Base-by-base conservation (phyloP, 176 grass and related monocot genomes). In the Avena atlantica region DNA sequence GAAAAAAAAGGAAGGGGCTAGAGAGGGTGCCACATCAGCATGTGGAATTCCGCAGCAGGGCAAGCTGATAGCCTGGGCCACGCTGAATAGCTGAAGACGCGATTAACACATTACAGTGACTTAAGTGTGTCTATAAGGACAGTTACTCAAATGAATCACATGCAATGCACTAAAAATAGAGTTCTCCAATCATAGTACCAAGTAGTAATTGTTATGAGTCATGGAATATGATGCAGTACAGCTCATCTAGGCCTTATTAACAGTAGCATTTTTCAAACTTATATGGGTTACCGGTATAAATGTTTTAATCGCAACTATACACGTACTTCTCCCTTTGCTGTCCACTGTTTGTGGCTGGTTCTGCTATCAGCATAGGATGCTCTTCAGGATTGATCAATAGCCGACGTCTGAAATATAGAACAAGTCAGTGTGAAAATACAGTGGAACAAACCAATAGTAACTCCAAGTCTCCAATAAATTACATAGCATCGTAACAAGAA, bases 331-430 rank as follows among this genome's bases (percentile, higher is more conserved):
- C 97, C 86, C 97, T 91, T 94, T 99, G 97, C 0, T 92, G 90
- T 19, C 85, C 88, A 64, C 87, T 93, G 71, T 96, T 99, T 62
- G 61, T 90, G 75, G 97, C 94, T 86, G 97, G 87, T 78, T 99
- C 97, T n/a, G 97, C 92, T 75, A 99, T 90, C 34, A 99, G 93
- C 91, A 99, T 96, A 58, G 97, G 97, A 91, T 99, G 97, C 78
- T 99, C 97, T 79, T 90, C 93, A 60, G 97, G 97, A 87, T 99
- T 95, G 84, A 99, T 99, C 78, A 99, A 91, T 48, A 99, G 81
- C 72, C 92, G 79, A 51, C 92, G 83, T 74, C 97, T 99, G 85
- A 88, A 86, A 91, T 69, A 48, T 29, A 56, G 70, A 78, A 77
- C 12, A 81, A 69, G 49, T 52, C 36, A 61, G 81, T 14, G 24